Evolutionary conservation across 768 basidiomycete genomes (phyloP).

Genomic region (Amanita polypyramis): DNA sequence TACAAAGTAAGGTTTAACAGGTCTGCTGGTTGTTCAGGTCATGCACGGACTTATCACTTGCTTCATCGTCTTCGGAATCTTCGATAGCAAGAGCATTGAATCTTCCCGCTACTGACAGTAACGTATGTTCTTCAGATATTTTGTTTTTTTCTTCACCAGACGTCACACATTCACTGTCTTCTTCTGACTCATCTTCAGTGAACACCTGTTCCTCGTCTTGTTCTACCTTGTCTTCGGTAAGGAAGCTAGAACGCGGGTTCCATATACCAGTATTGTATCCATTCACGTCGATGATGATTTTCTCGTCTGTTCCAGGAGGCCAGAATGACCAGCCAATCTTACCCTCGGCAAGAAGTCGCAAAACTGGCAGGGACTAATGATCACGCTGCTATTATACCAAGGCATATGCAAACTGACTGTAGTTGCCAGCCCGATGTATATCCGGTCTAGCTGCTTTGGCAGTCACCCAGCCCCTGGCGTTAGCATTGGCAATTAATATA

Average conservation of each 20-base stretch:
- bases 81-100: constrained; percentile 9
- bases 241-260: constrained; percentile 32
- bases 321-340: constrained; percentile 78
- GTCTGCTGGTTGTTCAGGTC: too few species aligned
- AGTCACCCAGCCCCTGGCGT: constrained; percentile 75
- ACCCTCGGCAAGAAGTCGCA: constrained; percentile 78
- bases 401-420: constrained; percentile 45
- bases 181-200: constrained; percentile 11
- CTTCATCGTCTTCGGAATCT: constrained; percentile 23
- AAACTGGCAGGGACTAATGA: constrained; percentile 35
- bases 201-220: constrained; percentile 15
- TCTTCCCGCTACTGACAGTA: neutral
- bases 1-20: too few species aligned
- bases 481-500: constrained; percentile 69
- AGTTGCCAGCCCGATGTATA: constrained; percentile 81
- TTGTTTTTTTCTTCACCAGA: constrained; percentile 20
- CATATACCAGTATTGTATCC: constrained; percentile 41
- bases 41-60: constrained; percentile 9
- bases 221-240: constrained; percentile 14
- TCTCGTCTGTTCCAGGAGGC: constrained; percentile 43
- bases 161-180: constrained; percentile 19
- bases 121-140: constrained; percentile 13
- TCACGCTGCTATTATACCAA: neutral
- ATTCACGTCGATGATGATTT: constrained; percentile 16
- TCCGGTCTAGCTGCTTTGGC: constrained; percentile 89